Base-by-base conservation (phyloP, 768 basidiomycete species). In the Amanita muscaria region DNA sequence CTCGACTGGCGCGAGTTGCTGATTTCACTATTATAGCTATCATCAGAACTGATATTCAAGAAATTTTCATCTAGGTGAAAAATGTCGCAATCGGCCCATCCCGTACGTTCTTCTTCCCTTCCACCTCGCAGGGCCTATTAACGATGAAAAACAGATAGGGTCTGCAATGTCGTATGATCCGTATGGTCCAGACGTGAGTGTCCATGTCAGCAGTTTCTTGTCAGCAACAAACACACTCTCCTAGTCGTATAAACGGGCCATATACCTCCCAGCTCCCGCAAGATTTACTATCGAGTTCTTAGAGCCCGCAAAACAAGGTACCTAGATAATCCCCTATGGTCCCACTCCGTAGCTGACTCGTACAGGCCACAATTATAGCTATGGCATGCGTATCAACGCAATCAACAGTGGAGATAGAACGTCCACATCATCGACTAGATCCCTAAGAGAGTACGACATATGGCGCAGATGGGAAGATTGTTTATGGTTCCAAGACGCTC, bases 401-500 rank as follows among this genome's bases (percentile, higher is more conserved):
- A 57, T 76, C 42, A 51, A 53, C 29, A 53, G 51, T 16, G 64
- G 65, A 6, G 59, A 72, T 46, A 55, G 62, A 18, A 59, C 62
- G 6, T 75, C 73, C 18, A 49, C 62, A 22, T 67, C 59, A 16
- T 70, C 72, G 4, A 44, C 55, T 24, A 55, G 53, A 14, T 65
- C 67, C 34, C 47, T 62, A 36, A 53, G 59, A 7, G 77, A 77
- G 46, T 89, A 90, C 54, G 80, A 83, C 11, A 68, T 90, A 29
- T 87, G 83, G 77, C 70, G 88, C 21, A 67, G 72, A 36, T 90
- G 88, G 88, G 88, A 88, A 46, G 88, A 90, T 53, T 88, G 84
- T 47, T 65, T 90, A 8, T 75, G 69, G 65, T 80, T 88, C 53
- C 88, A 90, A 57, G 77, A 82, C 33, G 61, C 64, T 2, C 64